Percentiles rank a stretch among this genome's conserved stretches.
Conservation (phyloP, 176 grass and related monocot genomes). For the Dendrocalamus sinicus region DNA sequence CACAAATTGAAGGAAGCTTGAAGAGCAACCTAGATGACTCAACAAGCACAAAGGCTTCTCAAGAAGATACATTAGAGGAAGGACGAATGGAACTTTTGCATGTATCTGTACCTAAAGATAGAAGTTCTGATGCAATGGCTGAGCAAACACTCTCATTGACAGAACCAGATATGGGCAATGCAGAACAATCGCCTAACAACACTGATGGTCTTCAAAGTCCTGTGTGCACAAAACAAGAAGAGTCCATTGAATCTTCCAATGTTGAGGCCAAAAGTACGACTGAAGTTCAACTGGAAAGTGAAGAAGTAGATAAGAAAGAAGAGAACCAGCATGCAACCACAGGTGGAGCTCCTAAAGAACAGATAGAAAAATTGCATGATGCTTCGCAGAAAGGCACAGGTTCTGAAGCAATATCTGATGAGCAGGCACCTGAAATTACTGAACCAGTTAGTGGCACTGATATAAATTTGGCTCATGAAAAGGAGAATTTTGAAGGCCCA, state of each 20-base stretch:
- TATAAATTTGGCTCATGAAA: slow-evolving; percentile 37
- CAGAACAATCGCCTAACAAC: slow-evolving; percentile 27
- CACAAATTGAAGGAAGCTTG: slow-evolving; percentile 41
- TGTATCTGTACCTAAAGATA: slow-evolving; percentile 38
- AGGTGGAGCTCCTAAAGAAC: slow-evolving; percentile 13
- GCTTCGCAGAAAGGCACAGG: slow-evolving; percentile 26
- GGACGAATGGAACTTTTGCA: slow-evolving; percentile 28
- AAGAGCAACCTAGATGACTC: slow-evolving; percentile 35
- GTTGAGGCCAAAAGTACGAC: slow-evolving; percentile 23
- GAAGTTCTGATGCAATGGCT: slow-evolving; percentile 26
- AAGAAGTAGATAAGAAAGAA: slow-evolving; percentile 49
- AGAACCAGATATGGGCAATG: slow-evolving; percentile 31
- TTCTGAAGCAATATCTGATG: slow-evolving; percentile 42
- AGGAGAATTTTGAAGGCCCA: slow-evolving; percentile 40
- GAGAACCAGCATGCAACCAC: slow-evolving; percentile 29
- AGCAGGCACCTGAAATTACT: slow-evolving; percentile 32
- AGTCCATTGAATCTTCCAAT: slow-evolving; percentile 44
- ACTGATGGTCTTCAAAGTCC: slow-evolving; percentile 14
- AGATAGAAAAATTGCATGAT: slow-evolving; percentile 35
- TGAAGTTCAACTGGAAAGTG: slow-evolving; percentile 33
- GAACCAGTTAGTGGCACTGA: slow-evolving; percentile 41
- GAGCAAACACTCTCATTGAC: slow-evolving; percentile 20
- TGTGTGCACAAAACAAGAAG: slow-evolving; percentile 37
- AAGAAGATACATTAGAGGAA: slow-evolving; percentile 43
- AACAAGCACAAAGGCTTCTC: slow-evolving; percentile 39